phyloP scores from a whole-genome alignment of 1,139 yeast genomes.

The Suhomyces bokatorum region DNA sequence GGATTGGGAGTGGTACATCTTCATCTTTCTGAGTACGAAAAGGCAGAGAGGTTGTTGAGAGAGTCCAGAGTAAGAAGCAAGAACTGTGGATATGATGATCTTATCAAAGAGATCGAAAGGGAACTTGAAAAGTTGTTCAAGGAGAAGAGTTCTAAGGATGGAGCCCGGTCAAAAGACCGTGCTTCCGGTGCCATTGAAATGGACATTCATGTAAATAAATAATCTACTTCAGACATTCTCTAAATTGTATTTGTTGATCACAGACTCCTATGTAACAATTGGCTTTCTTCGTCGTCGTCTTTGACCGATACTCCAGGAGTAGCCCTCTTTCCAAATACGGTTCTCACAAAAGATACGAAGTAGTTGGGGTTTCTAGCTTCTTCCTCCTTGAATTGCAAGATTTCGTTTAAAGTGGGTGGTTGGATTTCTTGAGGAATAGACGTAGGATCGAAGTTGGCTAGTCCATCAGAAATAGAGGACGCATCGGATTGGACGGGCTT shows the following conservation, averaged over 20 bases:
- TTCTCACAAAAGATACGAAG: background rate
- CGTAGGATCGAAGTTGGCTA: constrained; percentile 15
- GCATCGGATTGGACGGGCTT: constrained; percentile 29
- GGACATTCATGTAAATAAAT: constrained; percentile 15
- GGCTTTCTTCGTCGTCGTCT: constrained; percentile 13
- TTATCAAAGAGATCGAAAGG: constrained; percentile 64
- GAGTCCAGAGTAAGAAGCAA: constrained; percentile 74
- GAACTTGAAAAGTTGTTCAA: constrained; percentile 60
- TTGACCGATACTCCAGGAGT: constrained; percentile 2
- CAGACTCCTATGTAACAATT: constrained; percentile 10
- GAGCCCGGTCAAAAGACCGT: background rate
- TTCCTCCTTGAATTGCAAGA: constrained; percentile 29
- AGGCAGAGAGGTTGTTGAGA: constrained; percentile 62
- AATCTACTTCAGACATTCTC: constrained; percentile 1
- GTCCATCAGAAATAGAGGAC: constrained; percentile 8
- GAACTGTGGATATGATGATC: constrained; percentile 63
- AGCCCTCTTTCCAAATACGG: constrained; percentile 1
- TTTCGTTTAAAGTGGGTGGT: constrained; percentile 39
- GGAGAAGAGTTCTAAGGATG: constrained; percentile 42
- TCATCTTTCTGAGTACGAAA: constrained; percentile 53
- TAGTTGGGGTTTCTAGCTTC: constrained; percentile 9
- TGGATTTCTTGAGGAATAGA: constrained; percentile 38
- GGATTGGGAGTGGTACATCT: constrained; percentile 80
- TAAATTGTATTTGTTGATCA: background rate
- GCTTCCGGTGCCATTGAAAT: constrained; percentile 10